Evolutionary conservation across 2,329 filamentous ascomycete genomes (phyloP).

Genomic region (Tolypocladium inflatum): DNA sequence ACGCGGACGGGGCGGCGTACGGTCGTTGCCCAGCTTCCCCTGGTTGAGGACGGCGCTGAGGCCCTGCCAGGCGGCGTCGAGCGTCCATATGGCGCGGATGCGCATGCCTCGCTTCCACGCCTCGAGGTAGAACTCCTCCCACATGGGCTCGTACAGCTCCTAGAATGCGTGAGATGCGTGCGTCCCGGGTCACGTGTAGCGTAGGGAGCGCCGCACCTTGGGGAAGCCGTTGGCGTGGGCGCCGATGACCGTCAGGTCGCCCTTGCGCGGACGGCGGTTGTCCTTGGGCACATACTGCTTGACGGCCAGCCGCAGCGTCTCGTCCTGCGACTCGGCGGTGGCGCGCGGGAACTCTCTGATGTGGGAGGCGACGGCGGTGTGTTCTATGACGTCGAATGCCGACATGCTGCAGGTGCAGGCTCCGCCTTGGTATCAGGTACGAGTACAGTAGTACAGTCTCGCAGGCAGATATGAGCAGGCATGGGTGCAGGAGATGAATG

Average conservation of each 20-base stretch:
- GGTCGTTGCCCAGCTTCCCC: slow-evolving; percentile 69
- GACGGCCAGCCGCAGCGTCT: slow-evolving; percentile 61
- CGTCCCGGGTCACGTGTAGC: neutral
- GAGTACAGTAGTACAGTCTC: no score
- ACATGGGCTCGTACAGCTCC: slow-evolving; percentile 89
- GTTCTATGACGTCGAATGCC: slow-evolving; percentile 59
- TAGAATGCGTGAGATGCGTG: slow-evolving; percentile 18
- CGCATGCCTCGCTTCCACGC: slow-evolving; percentile 51
- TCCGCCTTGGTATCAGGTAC: neutral
- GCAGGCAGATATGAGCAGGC: neutral
- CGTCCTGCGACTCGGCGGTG: slow-evolving; percentile 63
- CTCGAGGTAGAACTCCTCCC: slow-evolving; percentile 65
- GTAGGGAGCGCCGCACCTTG: slow-evolving; percentile 45
- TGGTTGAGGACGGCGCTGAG: slow-evolving; percentile 72
- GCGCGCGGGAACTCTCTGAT: slow-evolving; percentile 74
- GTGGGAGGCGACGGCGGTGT: slow-evolving; percentile 64
- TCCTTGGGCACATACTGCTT: slow-evolving; percentile 81
- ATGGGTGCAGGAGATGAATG: neutral
- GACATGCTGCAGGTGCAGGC: slow-evolving; percentile 1
- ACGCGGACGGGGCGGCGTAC: slow-evolving; percentile 33
- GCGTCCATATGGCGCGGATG: slow-evolving; percentile 80
- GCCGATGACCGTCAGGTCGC: slow-evolving; percentile 77
- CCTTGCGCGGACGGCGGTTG: slow-evolving; percentile 57
- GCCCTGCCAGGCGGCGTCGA: slow-evolving; percentile 81
- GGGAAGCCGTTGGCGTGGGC: slow-evolving; percentile 89